These are phyloP conservation scores for Purpureocillium takamizusanense DNA, from an alignment of 2,329 filamentous ascomycete genomes.

Conservation along the genomic window DNA sequence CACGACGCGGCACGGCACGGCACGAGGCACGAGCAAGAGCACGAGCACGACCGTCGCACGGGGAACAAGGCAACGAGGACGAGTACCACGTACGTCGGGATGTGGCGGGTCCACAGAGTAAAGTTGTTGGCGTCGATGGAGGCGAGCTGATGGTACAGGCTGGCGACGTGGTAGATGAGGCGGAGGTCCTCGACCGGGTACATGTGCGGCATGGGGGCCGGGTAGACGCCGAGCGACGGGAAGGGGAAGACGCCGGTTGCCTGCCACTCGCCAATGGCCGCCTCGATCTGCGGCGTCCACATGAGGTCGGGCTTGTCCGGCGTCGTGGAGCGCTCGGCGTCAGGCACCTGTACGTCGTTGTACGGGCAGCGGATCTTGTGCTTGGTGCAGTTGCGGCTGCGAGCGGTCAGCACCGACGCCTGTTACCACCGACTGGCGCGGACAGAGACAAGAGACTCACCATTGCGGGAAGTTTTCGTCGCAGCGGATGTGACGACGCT, in stretches of 20 bases:
- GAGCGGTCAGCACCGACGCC: conserved; percentile 5
- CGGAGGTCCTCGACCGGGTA: conserved; percentile 73
- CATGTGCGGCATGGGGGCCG: conserved; percentile 61
- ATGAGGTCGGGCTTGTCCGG: conserved; percentile 63
- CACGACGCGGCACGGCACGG: background rate
- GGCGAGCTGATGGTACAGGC: conserved; percentile 75
- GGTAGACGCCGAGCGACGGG: conserved; percentile 67
- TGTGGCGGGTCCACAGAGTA: conserved; percentile 86
- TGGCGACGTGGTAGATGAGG: conserved; percentile 83
- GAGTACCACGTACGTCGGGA: conserved; percentile 78
- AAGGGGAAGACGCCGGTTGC: conserved; percentile 80
- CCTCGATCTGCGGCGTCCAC: conserved; percentile 80
- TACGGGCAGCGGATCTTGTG: conserved; percentile 98
- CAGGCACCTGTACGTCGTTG: conserved; percentile 68
- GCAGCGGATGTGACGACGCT: conserved; percentile 92
- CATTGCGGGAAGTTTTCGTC: conserved; percentile 98
- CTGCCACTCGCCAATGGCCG: conserved; percentile 74
- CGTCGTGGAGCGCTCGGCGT: conserved; percentile 50
- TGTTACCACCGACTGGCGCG: too few species aligned
- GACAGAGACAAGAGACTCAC: conserved; percentile 45
- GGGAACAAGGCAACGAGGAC: background rate
- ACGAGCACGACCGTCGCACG: too few species aligned
- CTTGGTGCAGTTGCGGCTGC: conserved; percentile 94
- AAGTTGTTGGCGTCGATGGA: conserved; percentile 70
- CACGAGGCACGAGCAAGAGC: background rate